Conservation (phyloP, 2,329 filamentous ascomycete species). For the Lachnellula arida region DNA sequence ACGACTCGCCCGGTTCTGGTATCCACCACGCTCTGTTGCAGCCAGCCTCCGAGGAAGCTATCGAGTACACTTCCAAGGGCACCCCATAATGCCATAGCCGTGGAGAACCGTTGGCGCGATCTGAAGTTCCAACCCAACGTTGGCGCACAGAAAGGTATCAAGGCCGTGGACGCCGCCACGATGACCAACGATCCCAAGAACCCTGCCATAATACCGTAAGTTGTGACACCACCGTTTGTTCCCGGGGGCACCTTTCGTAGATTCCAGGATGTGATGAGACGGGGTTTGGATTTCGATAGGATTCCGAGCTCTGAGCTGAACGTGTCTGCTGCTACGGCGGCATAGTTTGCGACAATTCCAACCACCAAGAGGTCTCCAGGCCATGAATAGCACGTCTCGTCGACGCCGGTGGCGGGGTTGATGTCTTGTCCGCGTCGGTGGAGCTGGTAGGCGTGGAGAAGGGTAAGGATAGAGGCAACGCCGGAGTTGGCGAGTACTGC, state of each 20-base stretch:
- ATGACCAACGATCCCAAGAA: slow-evolving; percentile 67
- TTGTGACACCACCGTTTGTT: slow-evolving; percentile 88
- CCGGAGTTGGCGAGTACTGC: slow-evolving; percentile 79
- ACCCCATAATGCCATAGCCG: slow-evolving; percentile 65
- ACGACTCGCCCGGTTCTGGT: slow-evolving; percentile 80
- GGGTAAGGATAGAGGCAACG: slow-evolving; percentile 62
- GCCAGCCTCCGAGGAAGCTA: slow-evolving; percentile 76
- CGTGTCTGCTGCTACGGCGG: slow-evolving; percentile 86
- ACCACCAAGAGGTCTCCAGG: slow-evolving; percentile 58
- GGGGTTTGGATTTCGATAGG: slow-evolving; percentile 67
- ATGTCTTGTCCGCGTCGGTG: slow-evolving; percentile 37
- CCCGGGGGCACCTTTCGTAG: slow-evolving; percentile 79
- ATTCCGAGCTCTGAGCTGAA: slow-evolving; percentile 96
- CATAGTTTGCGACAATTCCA: slow-evolving; percentile 77
- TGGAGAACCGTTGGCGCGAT: slow-evolving; percentile 43
- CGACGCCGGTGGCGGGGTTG: slow-evolving; percentile 21
- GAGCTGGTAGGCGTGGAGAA: slow-evolving; percentile 59
- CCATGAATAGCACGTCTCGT: slow-evolving; percentile 50
- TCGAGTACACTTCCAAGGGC: slow-evolving; percentile 78
- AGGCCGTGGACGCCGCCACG: slow-evolving; percentile 56
- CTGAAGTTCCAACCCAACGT: slow-evolving; percentile 48
- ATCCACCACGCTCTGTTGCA: slow-evolving; percentile 85
- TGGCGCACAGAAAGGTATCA: slow-evolving; percentile 62
- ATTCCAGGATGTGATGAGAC: slow-evolving; percentile 76
- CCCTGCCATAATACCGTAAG: slow-evolving; percentile 68